These are phyloP conservation scores for Camellia japonica DNA, from an alignment of 148 eudicot species.

Conservation along the genomic window DNA sequence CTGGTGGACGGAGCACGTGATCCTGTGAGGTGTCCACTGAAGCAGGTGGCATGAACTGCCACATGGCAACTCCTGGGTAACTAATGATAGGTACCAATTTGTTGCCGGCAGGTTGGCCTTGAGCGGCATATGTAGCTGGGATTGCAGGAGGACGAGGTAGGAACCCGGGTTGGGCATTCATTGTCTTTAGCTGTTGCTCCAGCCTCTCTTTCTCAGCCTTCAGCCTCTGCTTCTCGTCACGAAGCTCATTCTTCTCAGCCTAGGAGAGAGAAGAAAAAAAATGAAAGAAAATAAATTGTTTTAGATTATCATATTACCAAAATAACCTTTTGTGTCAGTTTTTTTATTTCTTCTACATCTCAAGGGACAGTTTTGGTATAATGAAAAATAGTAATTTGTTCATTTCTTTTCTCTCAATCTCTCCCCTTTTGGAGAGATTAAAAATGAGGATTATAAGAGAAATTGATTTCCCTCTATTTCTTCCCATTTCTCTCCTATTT, in stretches of 20 bases:
- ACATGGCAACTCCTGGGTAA: slow-evolving; percentile 80
- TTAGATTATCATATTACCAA: too few species aligned
- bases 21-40: slow-evolving; percentile 77
- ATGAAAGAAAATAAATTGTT: too few species aligned
- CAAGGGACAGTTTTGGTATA: too few species aligned
- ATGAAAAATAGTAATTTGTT: too few species aligned
- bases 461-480: too few species aligned
- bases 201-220: slow-evolving; percentile 73
- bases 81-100: slow-evolving; percentile 60
- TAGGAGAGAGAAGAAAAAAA: slow-evolving; percentile 9
- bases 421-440: too few species aligned
- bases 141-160: slow-evolving; percentile 50
- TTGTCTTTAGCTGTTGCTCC: slow-evolving; percentile 57
- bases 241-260: slow-evolving; percentile 72
- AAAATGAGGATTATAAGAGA: too few species aligned
- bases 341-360: too few species aligned
- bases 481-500: too few species aligned
- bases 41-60: slow-evolving; percentile 88
- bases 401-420: too few species aligned
- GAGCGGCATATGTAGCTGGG: slow-evolving; percentile 56
- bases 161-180: slow-evolving; percentile 54
- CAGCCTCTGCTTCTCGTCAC: slow-evolving; percentile 81
- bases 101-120: slow-evolving; percentile 51
- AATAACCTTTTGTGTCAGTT: too few species aligned
- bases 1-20: slow-evolving; percentile 72